Evolutionary conservation across 2,329 filamentous ascomycete species (phyloP).

Genomic region (Trichophyton verrucosum): DNA sequence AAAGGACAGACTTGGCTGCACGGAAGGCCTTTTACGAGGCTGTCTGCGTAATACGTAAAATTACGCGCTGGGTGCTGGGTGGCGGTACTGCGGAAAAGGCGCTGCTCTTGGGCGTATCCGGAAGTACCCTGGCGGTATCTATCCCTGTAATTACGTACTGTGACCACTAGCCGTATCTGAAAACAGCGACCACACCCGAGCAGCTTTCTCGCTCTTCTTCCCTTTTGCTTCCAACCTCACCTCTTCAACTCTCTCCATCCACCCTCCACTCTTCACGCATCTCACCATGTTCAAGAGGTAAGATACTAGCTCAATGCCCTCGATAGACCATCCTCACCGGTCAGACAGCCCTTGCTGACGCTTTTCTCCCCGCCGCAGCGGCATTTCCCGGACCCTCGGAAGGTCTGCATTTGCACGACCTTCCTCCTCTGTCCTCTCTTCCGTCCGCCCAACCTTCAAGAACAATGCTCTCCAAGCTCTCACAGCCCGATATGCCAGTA

Average conservation of each 20-base stretch:
- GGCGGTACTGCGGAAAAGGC: not conserved
- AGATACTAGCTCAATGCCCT: constrained; percentile 20
- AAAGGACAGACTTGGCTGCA: not conserved
- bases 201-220: constrained; percentile 21
- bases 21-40: not conserved
- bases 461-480: constrained; percentile 48
- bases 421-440: constrained; percentile 39
- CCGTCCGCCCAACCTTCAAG: constrained; percentile 44
- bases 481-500: constrained; percentile 50
- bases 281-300: constrained; percentile 51
- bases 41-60: not conserved
- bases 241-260: constrained; percentile 23
- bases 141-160: constrained; percentile 7
- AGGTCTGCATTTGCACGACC: constrained; percentile 47
- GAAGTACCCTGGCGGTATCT: not conserved
- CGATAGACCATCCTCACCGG: not conserved
- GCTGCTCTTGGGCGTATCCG: not conserved
- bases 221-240: constrained; percentile 18
- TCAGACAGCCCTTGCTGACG: constrained; percentile 10
- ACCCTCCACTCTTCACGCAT: constrained; percentile 35
- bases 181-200: constrained; percentile 11
- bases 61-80: not conserved
- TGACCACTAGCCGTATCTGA: constrained; percentile 9
- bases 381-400: constrained; percentile 53
- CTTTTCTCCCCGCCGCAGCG: constrained; percentile 34